phyloP scores from a whole-genome alignment of 1,284 basidiomycete genomes.

The Pyrrhoderma lamaoense region DNA sequence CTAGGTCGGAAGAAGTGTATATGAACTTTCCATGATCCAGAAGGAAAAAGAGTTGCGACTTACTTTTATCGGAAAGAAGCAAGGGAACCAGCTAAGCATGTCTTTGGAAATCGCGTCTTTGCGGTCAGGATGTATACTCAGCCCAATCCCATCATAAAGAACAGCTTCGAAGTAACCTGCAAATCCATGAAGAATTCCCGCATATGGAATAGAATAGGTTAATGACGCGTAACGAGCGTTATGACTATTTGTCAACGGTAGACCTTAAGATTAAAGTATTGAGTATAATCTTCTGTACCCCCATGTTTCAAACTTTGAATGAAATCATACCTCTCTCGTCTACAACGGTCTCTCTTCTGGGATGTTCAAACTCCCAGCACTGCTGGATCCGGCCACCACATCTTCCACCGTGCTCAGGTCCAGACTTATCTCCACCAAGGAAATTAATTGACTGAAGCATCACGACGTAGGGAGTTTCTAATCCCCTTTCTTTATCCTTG shows the following conservation, averaged over 20 bases:
- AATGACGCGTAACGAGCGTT: conserved; percentile 76
- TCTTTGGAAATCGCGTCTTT: conserved; percentile 81
- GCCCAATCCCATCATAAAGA: conserved; percentile 80
- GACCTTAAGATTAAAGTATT: conserved; percentile 41
- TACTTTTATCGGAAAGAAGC: conserved; percentile 91
- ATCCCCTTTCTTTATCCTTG: conserved; percentile 38
- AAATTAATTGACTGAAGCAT: conserved; percentile 93
- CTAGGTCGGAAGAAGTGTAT: conserved; percentile 32
- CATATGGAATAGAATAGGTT: conserved; percentile 90
- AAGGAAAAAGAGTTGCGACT: conserved; percentile 20
- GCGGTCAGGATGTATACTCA: conserved; percentile 91
- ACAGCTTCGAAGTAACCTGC: conserved; percentile 98
- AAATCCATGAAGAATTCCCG: conserved; percentile 92
- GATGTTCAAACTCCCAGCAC: conserved; percentile 98
- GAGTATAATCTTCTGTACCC: too few relatives aligned
- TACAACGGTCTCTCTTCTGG: conserved; percentile 68
- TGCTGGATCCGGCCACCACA: conserved; percentile 86
- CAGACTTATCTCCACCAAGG: conserved; percentile 65
- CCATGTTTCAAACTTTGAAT: not conserved
- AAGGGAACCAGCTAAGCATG: conserved; percentile 99
- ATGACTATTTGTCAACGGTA: conserved; percentile 83
- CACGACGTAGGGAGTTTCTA: conserved; percentile 97
- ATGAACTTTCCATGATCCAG: not conserved
- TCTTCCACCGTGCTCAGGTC: conserved; percentile 42
- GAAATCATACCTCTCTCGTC: conserved; percentile 66